These are phyloP conservation scores for Mortierella alpina DNA, from an alignment of 192 early-diverging fungal genomes.

Conservation along the genomic window DNA sequence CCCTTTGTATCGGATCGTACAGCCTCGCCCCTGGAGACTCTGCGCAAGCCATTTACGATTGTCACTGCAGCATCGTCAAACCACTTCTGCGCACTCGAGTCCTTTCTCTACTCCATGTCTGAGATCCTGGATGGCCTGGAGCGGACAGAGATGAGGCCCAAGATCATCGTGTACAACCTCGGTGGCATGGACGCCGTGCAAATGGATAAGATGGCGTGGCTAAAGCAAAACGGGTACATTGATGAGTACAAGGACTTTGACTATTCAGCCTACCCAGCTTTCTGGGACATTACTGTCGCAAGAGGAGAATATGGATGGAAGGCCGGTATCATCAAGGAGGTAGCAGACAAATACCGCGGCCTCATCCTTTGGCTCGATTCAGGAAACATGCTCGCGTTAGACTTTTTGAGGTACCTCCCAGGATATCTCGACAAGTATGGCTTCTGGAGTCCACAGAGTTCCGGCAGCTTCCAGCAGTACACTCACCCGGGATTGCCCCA, in stretches of 20 bases:
- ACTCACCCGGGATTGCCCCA: conserved; percentile 61
- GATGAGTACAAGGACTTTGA: conserved; percentile 60
- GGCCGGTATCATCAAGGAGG: conserved; percentile 63
- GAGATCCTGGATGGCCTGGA: conserved; percentile 48
- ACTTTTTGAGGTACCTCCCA: conserved; percentile 60
- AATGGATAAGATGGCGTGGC: conserved; percentile 52
- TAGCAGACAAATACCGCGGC: conserved; percentile 53
- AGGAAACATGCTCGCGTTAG: conserved; percentile 56
- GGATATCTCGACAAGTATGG: conserved; percentile 54
- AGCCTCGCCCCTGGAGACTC: conserved; percentile 33
- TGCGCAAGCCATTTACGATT: conserved; percentile 53
- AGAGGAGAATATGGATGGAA: conserved; percentile 70
- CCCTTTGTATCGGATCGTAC: conserved; percentile 32
- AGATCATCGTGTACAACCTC: conserved; percentile 63
- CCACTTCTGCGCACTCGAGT: conserved; percentile 65
- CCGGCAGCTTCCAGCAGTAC: conserved; percentile 51
- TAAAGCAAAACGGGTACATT: conserved; percentile 54
- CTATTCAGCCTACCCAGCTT: conserved; percentile 57
- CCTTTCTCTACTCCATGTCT: conserved; percentile 59
- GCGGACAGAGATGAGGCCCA: conserved; percentile 49
- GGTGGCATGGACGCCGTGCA: conserved; percentile 60
- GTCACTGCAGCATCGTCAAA: conserved; percentile 65
- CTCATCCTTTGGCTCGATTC: conserved; percentile 64
- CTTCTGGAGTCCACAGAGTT: conserved; percentile 61
- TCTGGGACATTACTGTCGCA: conserved; percentile 62